A percentile compares a stretch with the other conserved stretches of the same genome.
These are phyloP conservation scores for Cicer yamashitae DNA, from an alignment of 306 rosid genomes.

Conservation along the genomic window DNA sequence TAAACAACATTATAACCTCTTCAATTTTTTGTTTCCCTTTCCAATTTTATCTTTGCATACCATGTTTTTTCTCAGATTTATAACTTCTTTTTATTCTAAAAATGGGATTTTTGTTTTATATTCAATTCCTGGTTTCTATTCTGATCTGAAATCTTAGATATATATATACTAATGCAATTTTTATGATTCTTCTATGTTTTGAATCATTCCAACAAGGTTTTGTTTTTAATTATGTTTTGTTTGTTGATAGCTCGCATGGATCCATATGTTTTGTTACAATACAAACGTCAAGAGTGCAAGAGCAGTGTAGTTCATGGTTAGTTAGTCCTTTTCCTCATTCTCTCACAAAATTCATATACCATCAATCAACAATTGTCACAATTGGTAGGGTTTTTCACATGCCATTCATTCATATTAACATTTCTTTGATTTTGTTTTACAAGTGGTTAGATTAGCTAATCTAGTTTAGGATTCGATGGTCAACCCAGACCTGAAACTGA, in stretches of 20 bases:
- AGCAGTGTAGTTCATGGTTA: slow-evolving; percentile 74
- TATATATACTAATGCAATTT: too few relatives aligned
- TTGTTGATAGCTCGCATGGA: slow-evolving; percentile 64
- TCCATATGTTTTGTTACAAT: slow-evolving; percentile 82
- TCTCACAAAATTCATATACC: not conserved
- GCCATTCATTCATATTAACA: too few relatives aligned
- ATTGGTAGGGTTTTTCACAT: too few relatives aligned
- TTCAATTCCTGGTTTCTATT: not conserved
- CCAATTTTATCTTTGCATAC: not conserved
- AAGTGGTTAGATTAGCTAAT: too few relatives aligned
- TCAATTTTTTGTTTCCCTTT: not conserved
- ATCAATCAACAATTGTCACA: not conserved
- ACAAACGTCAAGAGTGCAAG: slow-evolving; percentile 79
- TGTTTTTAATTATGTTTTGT: not conserved
- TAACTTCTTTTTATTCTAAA: slow-evolving; percentile 16
- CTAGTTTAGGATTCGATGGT: too few relatives aligned
- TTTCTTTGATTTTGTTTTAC: too few relatives aligned
- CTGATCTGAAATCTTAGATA: not conserved
- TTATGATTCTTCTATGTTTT: not conserved
- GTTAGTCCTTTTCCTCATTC: slow-evolving; percentile 23
- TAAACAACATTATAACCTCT: not conserved
- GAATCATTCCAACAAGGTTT: slow-evolving; percentile 28
- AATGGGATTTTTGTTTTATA: not conserved
- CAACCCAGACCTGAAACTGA: too few relatives aligned
- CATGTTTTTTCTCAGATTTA: slow-evolving; percentile 20